Base-by-base conservation (phyloP, 2,329 filamentous ascomycete species). In the Aotearoamyces nothofagi region DNA sequence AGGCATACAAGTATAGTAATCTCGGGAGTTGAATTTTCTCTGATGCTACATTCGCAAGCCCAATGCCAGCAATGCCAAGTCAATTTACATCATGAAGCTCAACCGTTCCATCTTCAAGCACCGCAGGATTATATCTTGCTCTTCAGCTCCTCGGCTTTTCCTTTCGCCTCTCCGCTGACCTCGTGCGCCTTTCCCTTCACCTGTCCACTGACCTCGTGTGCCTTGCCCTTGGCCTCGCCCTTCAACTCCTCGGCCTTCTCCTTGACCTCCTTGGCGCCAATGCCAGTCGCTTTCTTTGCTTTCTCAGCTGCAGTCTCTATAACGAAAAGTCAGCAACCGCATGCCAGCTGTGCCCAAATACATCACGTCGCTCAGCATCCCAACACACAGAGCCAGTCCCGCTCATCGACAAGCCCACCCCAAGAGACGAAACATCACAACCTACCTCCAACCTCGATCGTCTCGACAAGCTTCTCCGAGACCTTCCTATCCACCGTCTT, bases 401-500 rank as follows among this genome's bases (percentile, higher is more conserved):
- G n/a, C n/a, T n/a, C n/a, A n/a, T n/a, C n/a, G n/a, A n/a, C n/a
- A n/a, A n/a, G n/a, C n/a, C n/a, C n/a, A n/a, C n/a, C n/a, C n/a
- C n/a, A n/a, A n/a, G n/a, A n/a, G n/a, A n/a, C n/a, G n/a, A n/a
- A n/a, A n/a, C n/a, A n/a, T n/a, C n/a, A n/a, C 13, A 33, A 57
- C 63, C 34, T 56, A 74, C 72, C 50, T 27, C 63, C 62, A 26
- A 57, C 54, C 39, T 77, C 58, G 45, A 78, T 70, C 10, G 67
- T 69, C 22, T 69, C 65, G 15, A 74, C 64, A 11, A 77, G 45
- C 46, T 70, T 74, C 46, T 71, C 63, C 34, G 64, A 63, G 23
- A 77, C 66, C 27, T 55, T 59, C 16, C 67, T 59, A 53, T 77
- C 68, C 5, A 73, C 66, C 5, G 52, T 54, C 52, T 75, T 71